These are phyloP conservation scores for Wickerhamiella alocasiicola DNA, from an alignment of 805 yeast species.

Conservation along the genomic window DNA sequence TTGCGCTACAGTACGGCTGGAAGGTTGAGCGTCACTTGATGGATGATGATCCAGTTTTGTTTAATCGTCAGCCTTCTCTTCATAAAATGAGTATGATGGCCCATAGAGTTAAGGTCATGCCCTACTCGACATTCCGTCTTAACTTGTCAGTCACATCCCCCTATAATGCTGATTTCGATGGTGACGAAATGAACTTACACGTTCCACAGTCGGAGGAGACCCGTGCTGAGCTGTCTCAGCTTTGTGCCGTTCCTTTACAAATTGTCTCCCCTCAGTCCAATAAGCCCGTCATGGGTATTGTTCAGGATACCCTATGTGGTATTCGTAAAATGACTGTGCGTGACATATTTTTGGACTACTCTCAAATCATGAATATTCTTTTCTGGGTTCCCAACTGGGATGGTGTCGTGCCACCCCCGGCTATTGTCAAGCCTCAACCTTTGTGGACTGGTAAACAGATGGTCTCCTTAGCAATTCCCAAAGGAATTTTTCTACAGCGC, in stretches of 20 bases:
- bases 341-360: slow-evolving; percentile 78
- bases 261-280: slow-evolving; percentile 97
- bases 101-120: slow-evolving; percentile 96
- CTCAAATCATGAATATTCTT: slow-evolving; percentile 89
- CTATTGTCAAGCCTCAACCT: slow-evolving; percentile 86
- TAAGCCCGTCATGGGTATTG: slow-evolving; percentile 99
- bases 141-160: slow-evolving; percentile 97
- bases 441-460: slow-evolving; percentile 97
- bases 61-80: slow-evolving; percentile 97
- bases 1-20: slow-evolving; percentile 97
- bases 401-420: slow-evolving; percentile 94
- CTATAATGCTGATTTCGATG: slow-evolving; percentile 99
- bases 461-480: slow-evolving; percentile 83
- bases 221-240: slow-evolving; percentile 85
- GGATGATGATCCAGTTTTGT: slow-evolving; percentile 95
- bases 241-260: slow-evolving; percentile 95
- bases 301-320: slow-evolving; percentile 97
- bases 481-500: slow-evolving; percentile 88
- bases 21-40: slow-evolving; percentile 95
- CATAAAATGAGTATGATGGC: slow-evolving; percentile 99
- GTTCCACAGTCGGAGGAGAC: slow-evolving; percentile 98
- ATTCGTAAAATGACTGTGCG: slow-evolving; percentile 88
- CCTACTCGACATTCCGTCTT: slow-evolving; percentile 93
- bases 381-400: slow-evolving; percentile 99
- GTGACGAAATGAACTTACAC: slow-evolving; percentile 99